Conservation (phyloP, 2,329 filamentous ascomycete species). For the Cladosporium colombiae region DNA sequence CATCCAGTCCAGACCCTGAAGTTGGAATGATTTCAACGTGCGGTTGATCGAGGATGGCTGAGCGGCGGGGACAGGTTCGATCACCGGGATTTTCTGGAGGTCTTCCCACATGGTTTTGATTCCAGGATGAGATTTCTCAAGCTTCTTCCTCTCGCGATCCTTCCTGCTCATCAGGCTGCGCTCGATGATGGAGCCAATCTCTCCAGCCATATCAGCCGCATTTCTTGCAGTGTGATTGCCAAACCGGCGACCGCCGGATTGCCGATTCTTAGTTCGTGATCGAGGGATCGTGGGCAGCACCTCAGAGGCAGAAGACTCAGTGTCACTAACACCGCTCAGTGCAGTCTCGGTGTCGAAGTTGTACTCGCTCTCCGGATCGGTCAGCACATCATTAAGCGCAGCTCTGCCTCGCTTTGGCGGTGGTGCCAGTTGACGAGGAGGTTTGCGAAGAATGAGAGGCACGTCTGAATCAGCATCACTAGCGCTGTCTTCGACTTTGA, state of each 20-base stretch:
- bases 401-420: not conserved
- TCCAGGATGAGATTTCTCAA: conserved; percentile 75
- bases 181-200: conserved; percentile 27
- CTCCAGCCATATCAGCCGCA: conserved; percentile 22
- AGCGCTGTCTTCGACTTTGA: conserved; percentile 42
- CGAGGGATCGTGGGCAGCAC: not conserved
- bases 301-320: conserved; percentile 2
- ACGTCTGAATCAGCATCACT: conserved; percentile 38
- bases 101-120: conserved; percentile 83
- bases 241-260: conserved; percentile 22
- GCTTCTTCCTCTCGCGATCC: conserved; percentile 60
- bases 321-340: conserved; percentile 10
- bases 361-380: conserved; percentile 13
- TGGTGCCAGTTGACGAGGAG: not conserved
- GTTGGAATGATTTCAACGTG: conserved; percentile 87
- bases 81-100: conserved; percentile 66
- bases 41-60: conserved; percentile 80
- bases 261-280: conserved; percentile 2
- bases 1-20: conserved; percentile 95
- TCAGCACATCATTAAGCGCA: not conserved
- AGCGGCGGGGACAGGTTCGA: conserved; percentile 63
- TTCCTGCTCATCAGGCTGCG: conserved; percentile 30
- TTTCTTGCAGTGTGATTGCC: conserved; percentile 29
- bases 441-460: conserved; percentile 24
- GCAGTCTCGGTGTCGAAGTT: not conserved